Conservation (phyloP, 768 basidiomycete species). For the Paxillus ammoniavirescens region DNA sequence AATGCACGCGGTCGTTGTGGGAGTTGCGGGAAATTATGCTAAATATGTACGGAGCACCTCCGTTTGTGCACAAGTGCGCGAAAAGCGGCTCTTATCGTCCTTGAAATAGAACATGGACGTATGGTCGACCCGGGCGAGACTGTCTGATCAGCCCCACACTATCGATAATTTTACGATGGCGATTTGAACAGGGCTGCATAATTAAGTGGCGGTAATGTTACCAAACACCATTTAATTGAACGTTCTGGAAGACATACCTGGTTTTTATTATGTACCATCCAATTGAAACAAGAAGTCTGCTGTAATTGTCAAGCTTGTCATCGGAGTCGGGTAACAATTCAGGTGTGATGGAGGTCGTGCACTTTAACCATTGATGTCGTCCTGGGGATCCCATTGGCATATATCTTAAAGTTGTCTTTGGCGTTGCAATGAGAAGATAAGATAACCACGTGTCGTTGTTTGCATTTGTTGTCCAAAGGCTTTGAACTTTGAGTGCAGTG, state of each 20-base stretch:
- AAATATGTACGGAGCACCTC: not conserved
- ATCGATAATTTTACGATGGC: too few species aligned
- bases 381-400: too few species aligned
- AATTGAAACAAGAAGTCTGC: too few species aligned
- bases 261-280: too few species aligned
- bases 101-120: not conserved
- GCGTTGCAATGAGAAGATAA: conserved; percentile 38
- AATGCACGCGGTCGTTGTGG: not conserved
- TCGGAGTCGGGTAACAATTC: too few species aligned
- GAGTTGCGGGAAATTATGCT: not conserved
- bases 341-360: too few species aligned
- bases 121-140: not conserved
- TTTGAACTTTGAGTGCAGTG: conserved; percentile 4
- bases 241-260: too few species aligned
- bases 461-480: conserved; percentile 16
- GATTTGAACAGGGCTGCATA: too few species aligned
- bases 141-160: not conserved
- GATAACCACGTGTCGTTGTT: conserved; percentile 9
- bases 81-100: not conserved
- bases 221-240: too few species aligned
- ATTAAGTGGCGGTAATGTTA: too few species aligned
- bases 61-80: not conserved
- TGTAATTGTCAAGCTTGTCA: too few species aligned
- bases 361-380: too few species aligned
- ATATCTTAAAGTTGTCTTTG: conserved; percentile 88